phyloP scores from a whole-genome alignment of 83 land plant genomes.

The Thuja plicata region DNA sequence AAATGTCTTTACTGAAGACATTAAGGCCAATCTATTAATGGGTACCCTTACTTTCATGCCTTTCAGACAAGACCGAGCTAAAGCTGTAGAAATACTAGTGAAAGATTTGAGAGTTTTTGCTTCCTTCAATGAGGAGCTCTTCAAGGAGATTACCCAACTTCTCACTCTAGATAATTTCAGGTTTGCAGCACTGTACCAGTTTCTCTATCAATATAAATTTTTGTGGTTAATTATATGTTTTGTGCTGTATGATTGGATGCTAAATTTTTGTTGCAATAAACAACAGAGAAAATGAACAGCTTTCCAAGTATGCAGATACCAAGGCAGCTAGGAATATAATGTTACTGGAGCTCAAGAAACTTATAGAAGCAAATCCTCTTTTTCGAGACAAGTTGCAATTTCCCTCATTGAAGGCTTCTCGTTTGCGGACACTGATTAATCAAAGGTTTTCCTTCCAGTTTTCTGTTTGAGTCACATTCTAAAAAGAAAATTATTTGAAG shows the following conservation, averaged over 20 bases:
- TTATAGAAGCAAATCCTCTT: constrained; percentile 94
- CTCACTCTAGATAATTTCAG: constrained; percentile 77
- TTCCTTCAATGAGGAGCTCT: constrained; percentile 76
- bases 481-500: neutral
- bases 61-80: constrained; percentile 71
- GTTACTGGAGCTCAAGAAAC: constrained; percentile 91
- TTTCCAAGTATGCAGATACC: constrained; percentile 96
- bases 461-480: neutral
- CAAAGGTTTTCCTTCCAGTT: constrained; percentile 59
- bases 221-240: neutral
- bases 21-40: neutral
- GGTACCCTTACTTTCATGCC: neutral
- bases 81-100: constrained; percentile 79
- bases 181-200: constrained; percentile 26
- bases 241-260: neutral
- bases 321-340: constrained; percentile 92
- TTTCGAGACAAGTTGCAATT: constrained; percentile 92
- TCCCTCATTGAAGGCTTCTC: constrained; percentile 82
- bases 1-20: neutral
- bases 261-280: constrained; percentile 5
- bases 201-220: constrained; percentile 3
- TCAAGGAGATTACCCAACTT: constrained; percentile 79
- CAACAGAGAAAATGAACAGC: constrained; percentile 90
- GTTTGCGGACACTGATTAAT: constrained; percentile 88
- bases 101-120: constrained; percentile 81